Evolutionary conservation across 2,329 filamentous ascomycete species (phyloP), one percentile per base, ranked within the genome.

Genomic region (Hymenoscyphus occultus): DNA sequence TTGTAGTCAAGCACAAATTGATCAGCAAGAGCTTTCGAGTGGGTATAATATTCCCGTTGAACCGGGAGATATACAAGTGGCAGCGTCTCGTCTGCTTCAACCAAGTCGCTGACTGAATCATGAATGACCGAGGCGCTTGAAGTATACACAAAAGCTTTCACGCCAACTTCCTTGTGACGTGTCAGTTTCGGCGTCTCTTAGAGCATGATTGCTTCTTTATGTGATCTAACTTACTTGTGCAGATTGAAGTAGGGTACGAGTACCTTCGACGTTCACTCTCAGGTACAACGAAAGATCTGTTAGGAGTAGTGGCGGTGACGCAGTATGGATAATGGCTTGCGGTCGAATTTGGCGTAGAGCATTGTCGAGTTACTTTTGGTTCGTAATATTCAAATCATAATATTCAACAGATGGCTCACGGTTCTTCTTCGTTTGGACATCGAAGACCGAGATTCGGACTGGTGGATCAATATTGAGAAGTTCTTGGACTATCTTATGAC

Each of bases 401-500:
- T 84, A 84, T 16, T 78, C 74, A 59, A 82, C 80, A 4, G 39
- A 58, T 28, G 84, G 76, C 14, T 81, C 72, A n/a, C 88, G 85
- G 79, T 93, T 91, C 74, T 85, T 82, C 63, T 82, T 80, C 75
- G 89, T 91, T 67, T 83, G 84, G 70, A 93, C 81, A 76, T 93
- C 91, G 71, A 93, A 79, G 35, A 91, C 89, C 45, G 86, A 84
- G 40, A 93, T 84, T 67, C 77, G 77, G 42, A 76, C 76, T 66
- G 77, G 74, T 13, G 79, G 80, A 58, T 78, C n/a, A 13, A 14
- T 62, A 19, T 68, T 82, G 72, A 91, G 80, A 63, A 92, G 82
- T 73, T 91, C 82, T 77, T 87, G 84, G 75, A 93, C 88, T 70
- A 93, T 87, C 78, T 92, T 90, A 78, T 90, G 88, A 76, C 91